Percentiles rank a stretch among this genome's conserved stretches.
These are phyloP conservation scores for Polygonum maritimum DNA, from an alignment of 148 eudicot species.

Conservation along the genomic window DNA sequence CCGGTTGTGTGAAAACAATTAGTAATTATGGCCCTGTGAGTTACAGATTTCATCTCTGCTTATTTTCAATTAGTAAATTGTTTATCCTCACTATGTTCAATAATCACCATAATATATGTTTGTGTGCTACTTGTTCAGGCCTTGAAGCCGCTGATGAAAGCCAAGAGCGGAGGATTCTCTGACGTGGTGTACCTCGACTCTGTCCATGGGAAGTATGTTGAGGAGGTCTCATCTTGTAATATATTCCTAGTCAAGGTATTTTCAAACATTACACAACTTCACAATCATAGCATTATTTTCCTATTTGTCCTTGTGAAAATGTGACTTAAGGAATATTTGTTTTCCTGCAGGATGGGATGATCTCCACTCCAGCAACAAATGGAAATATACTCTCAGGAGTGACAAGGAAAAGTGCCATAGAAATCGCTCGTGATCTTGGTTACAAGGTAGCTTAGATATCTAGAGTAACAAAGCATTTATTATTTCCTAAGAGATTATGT, in stretches of 20 bases:
- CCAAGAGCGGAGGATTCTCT: constrained; percentile 18
- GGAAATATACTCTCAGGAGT: constrained; percentile 86
- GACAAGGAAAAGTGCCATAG: constrained; percentile 74
- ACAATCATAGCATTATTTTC: neutral
- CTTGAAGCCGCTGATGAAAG: constrained; percentile 11
- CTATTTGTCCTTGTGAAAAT: neutral
- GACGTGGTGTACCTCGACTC: constrained; percentile 19
- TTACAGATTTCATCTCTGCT: neutral
- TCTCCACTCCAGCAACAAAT: constrained; percentile 58
- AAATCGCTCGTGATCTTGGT: constrained; percentile 68
- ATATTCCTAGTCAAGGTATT: constrained; percentile 17
- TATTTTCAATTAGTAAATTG: neutral
- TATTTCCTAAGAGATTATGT: neutral
- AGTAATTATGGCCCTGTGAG: constrained; percentile 9
- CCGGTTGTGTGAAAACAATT: constrained; percentile 9
- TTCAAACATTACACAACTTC: neutral
- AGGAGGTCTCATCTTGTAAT: constrained; percentile 22
- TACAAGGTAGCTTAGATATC: constrained; percentile 31
- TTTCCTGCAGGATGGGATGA: constrained; percentile 39
- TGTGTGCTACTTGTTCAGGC: neutral
- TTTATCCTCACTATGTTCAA: neutral
- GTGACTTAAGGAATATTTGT: neutral
- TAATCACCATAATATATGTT: neutral
- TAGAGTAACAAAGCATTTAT: neutral
- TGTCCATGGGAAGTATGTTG: constrained; percentile 13